Percentiles rank a stretch among this genome's conserved stretches.
phyloP scores from a whole-genome alignment of 768 basidiomycete species.

The Terana coerulea region DNA sequence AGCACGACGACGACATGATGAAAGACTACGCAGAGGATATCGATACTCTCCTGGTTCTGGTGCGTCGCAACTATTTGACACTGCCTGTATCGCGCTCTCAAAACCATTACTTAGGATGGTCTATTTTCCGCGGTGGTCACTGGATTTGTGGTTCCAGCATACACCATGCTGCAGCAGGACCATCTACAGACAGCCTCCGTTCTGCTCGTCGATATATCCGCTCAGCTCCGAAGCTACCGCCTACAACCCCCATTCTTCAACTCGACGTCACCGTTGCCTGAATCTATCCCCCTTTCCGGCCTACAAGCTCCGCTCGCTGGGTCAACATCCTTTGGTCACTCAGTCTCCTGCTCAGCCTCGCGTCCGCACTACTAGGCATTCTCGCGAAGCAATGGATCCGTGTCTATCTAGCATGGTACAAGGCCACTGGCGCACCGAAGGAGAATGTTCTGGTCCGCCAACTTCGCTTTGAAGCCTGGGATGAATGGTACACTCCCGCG shows the following conservation, averaged over 20 bases:
- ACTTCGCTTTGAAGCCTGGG: slow-evolving; percentile 17
- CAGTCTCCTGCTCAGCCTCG: slow-evolving; percentile 7
- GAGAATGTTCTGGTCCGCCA: slow-evolving; percentile 20
- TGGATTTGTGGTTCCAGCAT: slow-evolving; percentile 2
- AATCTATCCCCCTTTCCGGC: neutral
- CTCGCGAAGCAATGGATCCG: slow-evolving; percentile 10
- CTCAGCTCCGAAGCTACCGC: neutral
- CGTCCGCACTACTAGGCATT: slow-evolving; percentile 1
- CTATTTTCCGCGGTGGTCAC: slow-evolving; percentile 10
- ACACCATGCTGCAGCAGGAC: slow-evolving; percentile 1
- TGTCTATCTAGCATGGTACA: slow-evolving; percentile 9
- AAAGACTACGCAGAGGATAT: slow-evolving; percentile 10
- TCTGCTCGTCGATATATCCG: neutral
- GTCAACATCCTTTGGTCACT: slow-evolving; percentile 11
- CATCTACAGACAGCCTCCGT: neutral
- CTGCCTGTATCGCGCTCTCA: neutral
- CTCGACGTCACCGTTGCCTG: neutral
- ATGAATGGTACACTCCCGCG: slow-evolving; percentile 16
- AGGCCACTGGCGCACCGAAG: slow-evolving; percentile 15
- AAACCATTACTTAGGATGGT: slow-evolving; percentile 18
- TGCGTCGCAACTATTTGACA: neutral
- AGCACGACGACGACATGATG: slow-evolving; percentile 3
- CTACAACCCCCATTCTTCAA: neutral
- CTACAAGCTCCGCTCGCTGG: neutral
- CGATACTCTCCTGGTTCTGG: slow-evolving; percentile 6